A percentile compares a stretch with the other conserved stretches of the same genome.
Conservation (phyloP, 2,329 filamentous ascomycete species). For the Colletotrichum somersetense region DNA sequence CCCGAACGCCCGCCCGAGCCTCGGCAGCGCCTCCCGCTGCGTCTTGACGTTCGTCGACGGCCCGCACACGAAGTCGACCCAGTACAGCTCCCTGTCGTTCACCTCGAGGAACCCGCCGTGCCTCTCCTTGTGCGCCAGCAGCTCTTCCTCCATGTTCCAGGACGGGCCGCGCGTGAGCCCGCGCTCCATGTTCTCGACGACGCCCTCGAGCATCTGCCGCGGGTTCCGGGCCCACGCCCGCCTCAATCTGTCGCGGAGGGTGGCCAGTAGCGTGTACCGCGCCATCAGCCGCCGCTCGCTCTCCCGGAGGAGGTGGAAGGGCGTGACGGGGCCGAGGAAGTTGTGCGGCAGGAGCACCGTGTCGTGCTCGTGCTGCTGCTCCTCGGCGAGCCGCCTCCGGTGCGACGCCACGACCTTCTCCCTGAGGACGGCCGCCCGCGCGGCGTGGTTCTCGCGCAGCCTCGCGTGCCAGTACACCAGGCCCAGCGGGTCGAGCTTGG, state of each 20-base stretch:
- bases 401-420: conserved; percentile 43
- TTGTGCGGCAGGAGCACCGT: conserved; percentile 47
- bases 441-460: conserved; percentile 44
- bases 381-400: conserved; percentile 40
- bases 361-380: background rate
- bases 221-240: conserved; percentile 45
- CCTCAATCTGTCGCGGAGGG: conserved; percentile 45
- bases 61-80: conserved; percentile 33
- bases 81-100: conserved; percentile 29
- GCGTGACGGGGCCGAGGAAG: conserved; percentile 48
- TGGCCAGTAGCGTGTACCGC: conserved; percentile 44
- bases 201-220: conserved; percentile 46
- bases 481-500: conserved; percentile 48
- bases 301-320: conserved; percentile 45
- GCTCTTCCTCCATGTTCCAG: conserved; percentile 26
- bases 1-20: conserved; percentile 42
- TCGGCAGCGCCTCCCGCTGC: conserved; percentile 42
- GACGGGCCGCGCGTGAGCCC: conserved; percentile 8
- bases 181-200: conserved; percentile 42
- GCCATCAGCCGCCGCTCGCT: conserved; percentile 47
- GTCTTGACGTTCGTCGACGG: conserved; percentile 43
- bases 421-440: conserved; percentile 45
- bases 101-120: conserved; percentile 12
- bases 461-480: conserved; percentile 49
- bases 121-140: conserved; percentile 8